Evolutionary conservation across 2,329 filamentous ascomycete genomes (phyloP).

Genomic region (Orbilia brochopaga): DNA sequence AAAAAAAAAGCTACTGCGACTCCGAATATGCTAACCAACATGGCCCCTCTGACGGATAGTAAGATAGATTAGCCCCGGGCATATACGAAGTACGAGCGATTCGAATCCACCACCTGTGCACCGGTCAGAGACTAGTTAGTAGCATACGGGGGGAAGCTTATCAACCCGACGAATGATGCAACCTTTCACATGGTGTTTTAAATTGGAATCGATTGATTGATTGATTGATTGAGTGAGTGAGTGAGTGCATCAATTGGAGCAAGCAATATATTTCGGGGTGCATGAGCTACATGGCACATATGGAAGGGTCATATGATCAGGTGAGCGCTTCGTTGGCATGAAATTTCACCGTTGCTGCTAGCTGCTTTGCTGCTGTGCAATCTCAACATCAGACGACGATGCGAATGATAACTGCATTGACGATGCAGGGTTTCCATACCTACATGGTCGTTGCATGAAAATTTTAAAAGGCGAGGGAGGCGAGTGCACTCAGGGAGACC

Average conservation of each 20-base stretch:
- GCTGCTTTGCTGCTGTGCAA: conserved; percentile 10
- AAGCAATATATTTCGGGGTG: neutral
- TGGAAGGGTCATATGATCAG: conserved; percentile 36
- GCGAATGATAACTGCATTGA: no score
- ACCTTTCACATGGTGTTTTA: conserved; percentile 7
- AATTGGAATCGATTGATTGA: conserved; percentile 1
- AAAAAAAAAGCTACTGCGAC: conserved; percentile 10
- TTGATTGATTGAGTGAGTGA: no score
- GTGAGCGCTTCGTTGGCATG: conserved; percentile 35
- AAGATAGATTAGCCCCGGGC: neutral
- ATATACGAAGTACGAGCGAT: neutral
- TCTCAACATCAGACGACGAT: neutral
- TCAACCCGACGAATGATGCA: conserved; percentile 29
- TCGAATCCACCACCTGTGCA: neutral
- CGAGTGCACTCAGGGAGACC: no score
- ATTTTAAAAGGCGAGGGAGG: no score
- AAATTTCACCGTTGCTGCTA: neutral
- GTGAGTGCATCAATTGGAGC: no score
- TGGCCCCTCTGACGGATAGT: no score
- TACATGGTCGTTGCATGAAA: no score
- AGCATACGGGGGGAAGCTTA: conserved; percentile 30
- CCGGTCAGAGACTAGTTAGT: neutral
- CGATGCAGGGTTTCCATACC: no score
- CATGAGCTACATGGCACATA: no score
- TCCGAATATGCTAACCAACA: no score